These are phyloP conservation scores for Goffeauzyma gilvescens DNA, from an alignment of 768 basidiomycete genomes.

Conservation along the genomic window DNA sequence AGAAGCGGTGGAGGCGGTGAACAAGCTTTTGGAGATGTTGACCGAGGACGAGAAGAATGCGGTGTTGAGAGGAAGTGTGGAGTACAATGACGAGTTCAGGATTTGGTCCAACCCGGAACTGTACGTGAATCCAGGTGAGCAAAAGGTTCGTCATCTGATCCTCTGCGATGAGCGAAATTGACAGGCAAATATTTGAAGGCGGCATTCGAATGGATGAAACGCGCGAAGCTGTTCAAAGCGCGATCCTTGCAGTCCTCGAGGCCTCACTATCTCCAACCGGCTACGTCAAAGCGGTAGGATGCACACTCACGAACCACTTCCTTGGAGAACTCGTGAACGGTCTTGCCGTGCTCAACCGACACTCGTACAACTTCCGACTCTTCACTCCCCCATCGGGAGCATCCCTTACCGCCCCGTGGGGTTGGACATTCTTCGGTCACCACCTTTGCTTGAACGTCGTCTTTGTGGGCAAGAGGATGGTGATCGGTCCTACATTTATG, in stretches of 20 bases:
- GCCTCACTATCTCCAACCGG: constrained; percentile 18
- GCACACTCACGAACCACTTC: constrained; percentile 23
- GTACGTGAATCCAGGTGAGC: constrained; percentile 19
- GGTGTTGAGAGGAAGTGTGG: constrained; percentile 13
- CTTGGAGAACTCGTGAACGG: constrained; percentile 24
- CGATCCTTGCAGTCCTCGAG: constrained; percentile 17
- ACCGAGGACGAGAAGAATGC: constrained; percentile 9
- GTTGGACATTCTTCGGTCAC: constrained; percentile 24
- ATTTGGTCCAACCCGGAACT: constrained; percentile 22
- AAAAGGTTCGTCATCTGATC: no score
- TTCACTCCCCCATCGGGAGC: constrained; percentile 10
- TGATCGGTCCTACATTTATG: constrained; percentile 23
- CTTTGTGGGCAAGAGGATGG: constrained; percentile 20
- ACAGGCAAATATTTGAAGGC: constrained; percentile 5
- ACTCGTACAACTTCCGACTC: constrained; percentile 24
- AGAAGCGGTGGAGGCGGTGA: constrained; percentile 12
- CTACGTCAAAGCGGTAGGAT: constrained; percentile 20
- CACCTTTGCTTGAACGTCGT: constrained; percentile 24
- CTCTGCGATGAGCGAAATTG: no score
- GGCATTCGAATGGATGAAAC: constrained; percentile 23
- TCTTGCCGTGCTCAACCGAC: constrained; percentile 17
- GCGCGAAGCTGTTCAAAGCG: constrained; percentile 9
- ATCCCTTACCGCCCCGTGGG: constrained; percentile 16
- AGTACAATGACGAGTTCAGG: constrained; percentile 13
- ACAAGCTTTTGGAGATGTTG: constrained; percentile 12